Evolutionary conservation across 2,329 filamentous ascomycete genomes (phyloP).

Genomic region (Aspergillus quadrilineatus): DNA sequence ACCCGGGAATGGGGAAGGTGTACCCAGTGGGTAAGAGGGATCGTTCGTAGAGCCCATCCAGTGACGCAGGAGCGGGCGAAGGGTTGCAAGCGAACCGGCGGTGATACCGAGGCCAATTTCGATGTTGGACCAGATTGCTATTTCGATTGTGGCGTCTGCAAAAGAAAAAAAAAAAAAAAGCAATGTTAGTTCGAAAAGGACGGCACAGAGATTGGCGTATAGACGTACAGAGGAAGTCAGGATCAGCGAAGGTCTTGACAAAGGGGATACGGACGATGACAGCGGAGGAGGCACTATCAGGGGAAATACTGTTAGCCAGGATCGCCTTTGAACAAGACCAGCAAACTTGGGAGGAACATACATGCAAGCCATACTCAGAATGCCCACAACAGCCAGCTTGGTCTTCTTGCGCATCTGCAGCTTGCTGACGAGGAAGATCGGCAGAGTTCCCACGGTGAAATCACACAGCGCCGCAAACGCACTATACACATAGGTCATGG

Average conservation of each 20-base stretch:
- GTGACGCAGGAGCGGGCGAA: conserved; percentile 44
- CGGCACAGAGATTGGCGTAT: not conserved
- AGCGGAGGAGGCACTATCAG: conserved; percentile 25
- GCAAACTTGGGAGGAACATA: conserved; percentile 16
- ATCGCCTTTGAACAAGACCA: not conserved
- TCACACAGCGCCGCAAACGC: conserved; percentile 43
- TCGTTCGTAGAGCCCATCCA: conserved; percentile 6
- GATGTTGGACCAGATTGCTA: conserved; percentile 37
- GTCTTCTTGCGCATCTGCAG: conserved; percentile 9
- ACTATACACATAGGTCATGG: conserved; percentile 37
- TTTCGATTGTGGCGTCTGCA: conserved; percentile 41
- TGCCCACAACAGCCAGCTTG: conserved; percentile 40
- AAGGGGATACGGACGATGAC: conserved; percentile 47
- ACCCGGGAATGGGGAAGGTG: not conserved
- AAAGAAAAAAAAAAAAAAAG: too few species aligned
- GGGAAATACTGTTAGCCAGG: not conserved
- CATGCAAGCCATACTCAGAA: conserved; percentile 58
- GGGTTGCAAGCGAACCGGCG: conserved; percentile 47
- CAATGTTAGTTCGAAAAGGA: not conserved
- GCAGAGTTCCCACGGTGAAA: conserved; percentile 47
- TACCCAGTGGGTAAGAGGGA: not conserved
- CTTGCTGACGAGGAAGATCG: conserved; percentile 5
- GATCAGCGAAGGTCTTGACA: conserved; percentile 38
- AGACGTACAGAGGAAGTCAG: conserved; percentile 31
- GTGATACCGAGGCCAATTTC: conserved; percentile 36